Evolutionary conservation across 1,139 yeast species (phyloP), one percentile per base, ranked within the genome.

Genomic region (Yamadazyma spencermartinsiae): DNA sequence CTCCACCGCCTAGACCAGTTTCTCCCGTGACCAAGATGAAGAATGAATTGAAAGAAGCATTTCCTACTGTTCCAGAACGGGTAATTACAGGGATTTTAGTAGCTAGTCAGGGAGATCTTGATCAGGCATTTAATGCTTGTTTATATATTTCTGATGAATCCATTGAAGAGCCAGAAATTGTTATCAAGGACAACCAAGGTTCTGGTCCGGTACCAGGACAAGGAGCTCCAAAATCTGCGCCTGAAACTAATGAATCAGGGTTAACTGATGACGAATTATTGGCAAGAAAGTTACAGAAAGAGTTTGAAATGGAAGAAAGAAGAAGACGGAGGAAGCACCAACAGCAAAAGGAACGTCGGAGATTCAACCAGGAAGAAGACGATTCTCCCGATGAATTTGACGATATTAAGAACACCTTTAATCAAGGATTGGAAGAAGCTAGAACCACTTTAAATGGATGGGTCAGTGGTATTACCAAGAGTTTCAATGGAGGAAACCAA

Each of bases 71-170:
- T 20, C 95, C 87, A 37, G 84, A 78, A 27, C 78, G 80, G 46
- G 75, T 81, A 46, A 72, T 88, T 46, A 79, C 82, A 35, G 90
- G 95, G 18, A 84, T 87, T 2, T 69, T 89, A 41, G 86, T 92
- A 55, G 98, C 98, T 2, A 80, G 95, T 13, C 79, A 75, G 36
- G 96, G 95, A 18, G 72, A 77, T 34, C 62, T 87, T 24, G 96
- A 88, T 51, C 82, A 87, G 0, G 95, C 97, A 0, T 90, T 90
- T 68, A 85, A 84, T 60, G 97, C 96, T 0, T 67, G 90, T 54
- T 68, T 92, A 46, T 87, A 79, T 49, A 67, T 86, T 44, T 81
- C 88, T 11, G 97, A 90, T 63, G 95, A 46, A 26, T 18, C 95
- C 6, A 63, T 72, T 8, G 80, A 77, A 55, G 74, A 74, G 51